Evolutionary conservation across 2,329 filamentous ascomycete species (phyloP).

Genomic region (Microsporum ferrugineum): DNA sequence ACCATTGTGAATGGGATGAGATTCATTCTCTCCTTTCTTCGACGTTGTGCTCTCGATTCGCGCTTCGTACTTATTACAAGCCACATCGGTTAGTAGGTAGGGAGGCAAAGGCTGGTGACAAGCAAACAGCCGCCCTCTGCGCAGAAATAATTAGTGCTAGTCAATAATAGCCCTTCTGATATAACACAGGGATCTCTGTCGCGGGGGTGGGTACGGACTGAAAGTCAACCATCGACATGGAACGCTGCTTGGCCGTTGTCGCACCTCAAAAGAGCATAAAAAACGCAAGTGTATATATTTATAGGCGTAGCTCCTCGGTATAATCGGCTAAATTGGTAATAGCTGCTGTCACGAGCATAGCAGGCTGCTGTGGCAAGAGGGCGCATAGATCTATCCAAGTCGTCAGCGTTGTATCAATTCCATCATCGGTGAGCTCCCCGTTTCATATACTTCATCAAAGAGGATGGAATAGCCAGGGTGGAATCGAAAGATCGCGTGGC

Average conservation of each 20-base stretch:
- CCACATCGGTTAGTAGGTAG: neutral
- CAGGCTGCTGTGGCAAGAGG: neutral
- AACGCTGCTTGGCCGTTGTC: conserved; percentile 2
- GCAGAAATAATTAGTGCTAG: neutral
- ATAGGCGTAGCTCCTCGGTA: neutral
- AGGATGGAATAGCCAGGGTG: neutral
- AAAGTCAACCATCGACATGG: conserved; percentile 1
- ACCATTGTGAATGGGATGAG: neutral
- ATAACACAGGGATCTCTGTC: neutral
- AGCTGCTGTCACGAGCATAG: neutral
- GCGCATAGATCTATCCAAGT: neutral
- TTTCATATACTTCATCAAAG: neutral
- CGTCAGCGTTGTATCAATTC: neutral
- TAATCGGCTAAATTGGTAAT: neutral
- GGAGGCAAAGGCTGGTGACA: neutral
- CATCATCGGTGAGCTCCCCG: neutral
- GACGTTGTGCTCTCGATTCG: neutral
- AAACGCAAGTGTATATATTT: neutral
- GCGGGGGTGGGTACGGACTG: conserved; percentile 1
- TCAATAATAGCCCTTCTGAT: neutral
- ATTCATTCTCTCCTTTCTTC: neutral
- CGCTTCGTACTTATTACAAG: neutral
- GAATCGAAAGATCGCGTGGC: conserved; percentile 2
- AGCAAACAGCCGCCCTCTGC: neutral
- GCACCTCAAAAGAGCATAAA: neutral